Evolutionary conservation across 202 grass and related monocot species (phyloP), one percentile per base, ranked within the genome.

Genomic region (Miscanthus sacchariflorus): DNA sequence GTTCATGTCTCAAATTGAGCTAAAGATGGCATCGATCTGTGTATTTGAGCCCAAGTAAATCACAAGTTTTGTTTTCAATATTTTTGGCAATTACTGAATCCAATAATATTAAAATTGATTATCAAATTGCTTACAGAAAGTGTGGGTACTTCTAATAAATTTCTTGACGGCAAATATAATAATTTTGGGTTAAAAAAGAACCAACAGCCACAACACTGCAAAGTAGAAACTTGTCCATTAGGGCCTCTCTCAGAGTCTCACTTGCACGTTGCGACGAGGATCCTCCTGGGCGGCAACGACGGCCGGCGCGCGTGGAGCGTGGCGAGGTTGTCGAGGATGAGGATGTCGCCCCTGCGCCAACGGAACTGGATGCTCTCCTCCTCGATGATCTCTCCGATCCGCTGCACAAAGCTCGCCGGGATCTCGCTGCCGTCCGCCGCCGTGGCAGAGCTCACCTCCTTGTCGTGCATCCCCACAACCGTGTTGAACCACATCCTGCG

Each of bases 221-320:
- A 50, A 15, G 9, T 21, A 18, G 1, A n/a, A 71, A 71, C 9
- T 71, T 9, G 2, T 43, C 2, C 15, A 42, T 17, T 42, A 42
- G 7, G 23, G 8, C 72, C 59, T 39, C n/a, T 25, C 59, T 64
- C 8, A 11, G n/a, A 19, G 5, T 54, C 1, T n/a, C 5, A 92
- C 72, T 95, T 95, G 90, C 93, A 95, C 13, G 86, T 95, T 23
- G 93, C 90, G 39, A 95, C 90, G 46, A 95, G 93, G 76, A 95
- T 87, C 86, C 38, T 92, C 77, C 88, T 87, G 0, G 93, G 88
- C n/a, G 93, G 59, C 83, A 89, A 65, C 15, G 93, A 95, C 0
- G 90, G 88, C 9, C 88, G 83, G 33, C 88, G 81, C 5, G 54
- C 86, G 24, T 95, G 93, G 23, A 95, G 90, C 6, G 61, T 84